phyloP scores from a whole-genome alignment of 768 basidiomycete genomes.

The Candolleomyces eurysporus region DNA sequence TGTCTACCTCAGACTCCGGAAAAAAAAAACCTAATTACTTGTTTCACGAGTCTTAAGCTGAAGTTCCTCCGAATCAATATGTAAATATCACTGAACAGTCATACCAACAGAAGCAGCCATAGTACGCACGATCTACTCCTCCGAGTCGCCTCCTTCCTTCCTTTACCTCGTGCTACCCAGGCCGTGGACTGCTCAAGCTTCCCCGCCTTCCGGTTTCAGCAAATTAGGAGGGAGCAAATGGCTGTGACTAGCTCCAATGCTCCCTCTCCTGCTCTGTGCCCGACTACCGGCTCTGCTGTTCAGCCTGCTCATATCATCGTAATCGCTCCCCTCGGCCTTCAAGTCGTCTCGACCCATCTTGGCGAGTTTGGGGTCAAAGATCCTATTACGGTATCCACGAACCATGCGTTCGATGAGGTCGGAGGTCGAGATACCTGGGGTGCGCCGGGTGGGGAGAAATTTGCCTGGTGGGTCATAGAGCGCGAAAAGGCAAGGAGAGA shows the following conservation, averaged over 20 bases:
- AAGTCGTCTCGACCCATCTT: slow-evolving; percentile 83
- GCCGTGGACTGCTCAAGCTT: background rate
- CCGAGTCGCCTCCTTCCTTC: background rate
- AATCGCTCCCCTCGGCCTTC: slow-evolving; percentile 61
- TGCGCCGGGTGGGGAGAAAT: slow-evolving; percentile 93
- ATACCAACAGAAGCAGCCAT: background rate
- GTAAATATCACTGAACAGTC: no score
- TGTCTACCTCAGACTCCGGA: no score
- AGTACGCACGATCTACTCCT: background rate
- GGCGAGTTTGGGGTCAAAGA: slow-evolving; percentile 85
- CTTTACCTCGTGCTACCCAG: no score
- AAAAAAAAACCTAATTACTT: no score
- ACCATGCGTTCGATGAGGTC: slow-evolving; percentile 92
- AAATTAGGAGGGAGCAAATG: background rate
- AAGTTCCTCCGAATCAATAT: no score
- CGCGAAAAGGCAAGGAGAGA: background rate
- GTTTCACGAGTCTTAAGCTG: no score
- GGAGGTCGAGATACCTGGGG: slow-evolving; percentile 92
- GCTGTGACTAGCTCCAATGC: slow-evolving; percentile 4
- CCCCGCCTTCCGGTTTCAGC: background rate
- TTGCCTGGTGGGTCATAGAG: slow-evolving; percentile 54
- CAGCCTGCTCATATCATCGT: slow-evolving; percentile 35
- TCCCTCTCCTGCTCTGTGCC: slow-evolving; percentile 30
- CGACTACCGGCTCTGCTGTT: slow-evolving; percentile 23
- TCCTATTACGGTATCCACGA: slow-evolving; percentile 75